phyloP scores from a whole-genome alignment of 257 asterid species.

The Striga asiatica region DNA sequence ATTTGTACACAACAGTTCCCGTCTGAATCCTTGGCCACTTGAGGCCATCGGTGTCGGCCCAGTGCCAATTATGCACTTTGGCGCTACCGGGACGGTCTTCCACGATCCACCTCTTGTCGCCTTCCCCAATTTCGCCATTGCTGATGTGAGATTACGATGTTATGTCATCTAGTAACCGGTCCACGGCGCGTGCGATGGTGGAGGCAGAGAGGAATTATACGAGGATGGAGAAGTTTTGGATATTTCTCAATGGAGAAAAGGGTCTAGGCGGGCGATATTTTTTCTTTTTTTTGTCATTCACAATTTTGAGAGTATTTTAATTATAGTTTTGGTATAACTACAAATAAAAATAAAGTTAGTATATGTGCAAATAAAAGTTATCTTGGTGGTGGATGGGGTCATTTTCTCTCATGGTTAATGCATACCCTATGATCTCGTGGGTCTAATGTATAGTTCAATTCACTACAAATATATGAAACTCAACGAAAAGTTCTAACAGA shows the following conservation, averaged over 20 bases:
- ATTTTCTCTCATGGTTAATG: too few relatives aligned
- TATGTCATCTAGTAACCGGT: background rate
- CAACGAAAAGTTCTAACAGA: too few relatives aligned
- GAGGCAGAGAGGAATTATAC: background rate
- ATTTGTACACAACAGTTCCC: too few relatives aligned
- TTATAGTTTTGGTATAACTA: too few relatives aligned
- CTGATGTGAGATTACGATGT: background rate
- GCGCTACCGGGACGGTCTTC: constrained; percentile 90
- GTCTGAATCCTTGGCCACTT: constrained; percentile 55
- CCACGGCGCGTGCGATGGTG: too few relatives aligned
- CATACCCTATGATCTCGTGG: too few relatives aligned
- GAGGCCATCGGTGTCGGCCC: constrained; percentile 85
- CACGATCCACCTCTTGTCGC: constrained; percentile 89
- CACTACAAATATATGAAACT: too few relatives aligned
- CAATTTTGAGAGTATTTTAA: too few relatives aligned
- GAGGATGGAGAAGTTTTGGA: constrained; percentile 9
- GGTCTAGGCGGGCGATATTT: constrained; percentile 19
- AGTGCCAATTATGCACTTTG: constrained; percentile 98
- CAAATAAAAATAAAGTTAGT: too few relatives aligned
- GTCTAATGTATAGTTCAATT: too few relatives aligned
- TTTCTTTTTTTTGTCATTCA: background rate
- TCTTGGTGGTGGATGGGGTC: too few relatives aligned
- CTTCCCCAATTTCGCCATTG: constrained; percentile 88
- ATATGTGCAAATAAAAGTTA: too few relatives aligned
- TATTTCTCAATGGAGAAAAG: constrained; percentile 17